A percentile compares a stretch with the other conserved stretches of the same genome.
phyloP scores from a whole-genome alignment of 495 filamentous ascomycete species.

The Melanomma pulvis-pyrius region DNA sequence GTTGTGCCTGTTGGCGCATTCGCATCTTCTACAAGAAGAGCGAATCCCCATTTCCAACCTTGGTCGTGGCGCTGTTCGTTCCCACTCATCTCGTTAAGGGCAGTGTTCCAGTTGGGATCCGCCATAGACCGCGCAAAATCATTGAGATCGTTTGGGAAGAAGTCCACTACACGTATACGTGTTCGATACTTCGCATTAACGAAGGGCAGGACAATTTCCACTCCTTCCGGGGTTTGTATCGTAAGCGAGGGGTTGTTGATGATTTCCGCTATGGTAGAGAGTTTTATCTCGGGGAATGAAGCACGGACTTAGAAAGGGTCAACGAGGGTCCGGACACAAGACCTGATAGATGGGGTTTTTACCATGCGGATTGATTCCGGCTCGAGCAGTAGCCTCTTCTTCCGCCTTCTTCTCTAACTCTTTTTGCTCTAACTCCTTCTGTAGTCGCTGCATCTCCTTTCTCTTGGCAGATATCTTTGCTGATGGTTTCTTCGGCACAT shows the following conservation, averaged over 20 bases:
- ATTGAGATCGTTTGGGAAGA: slow-evolving; percentile 68
- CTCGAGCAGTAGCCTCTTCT: slow-evolving; percentile 25
- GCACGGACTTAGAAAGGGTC: slow-evolving; percentile 35
- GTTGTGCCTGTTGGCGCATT: slow-evolving; percentile 8
- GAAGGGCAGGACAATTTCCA: slow-evolving; percentile 63
- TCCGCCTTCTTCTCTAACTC: slow-evolving; percentile 30
- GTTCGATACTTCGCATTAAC: slow-evolving; percentile 71
- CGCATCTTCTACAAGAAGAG: slow-evolving; percentile 41
- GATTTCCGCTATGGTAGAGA: slow-evolving; percentile 55
- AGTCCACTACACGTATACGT: slow-evolving; percentile 77
- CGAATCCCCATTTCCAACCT: slow-evolving; percentile 44
- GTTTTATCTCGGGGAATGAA: slow-evolving; percentile 44
- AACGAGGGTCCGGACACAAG: slow-evolving; percentile 4
- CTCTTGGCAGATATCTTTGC: slow-evolving; percentile 38
- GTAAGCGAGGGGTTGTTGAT: slow-evolving; percentile 50
- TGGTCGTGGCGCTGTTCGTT: background rate
- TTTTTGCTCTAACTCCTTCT: slow-evolving; percentile 48
- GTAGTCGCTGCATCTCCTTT: slow-evolving; percentile 48
- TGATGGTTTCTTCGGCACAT: slow-evolving; percentile 34
- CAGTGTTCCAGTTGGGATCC: slow-evolving; percentile 20
- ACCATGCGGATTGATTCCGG: slow-evolving; percentile 41
- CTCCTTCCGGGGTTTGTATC: slow-evolving; percentile 45
- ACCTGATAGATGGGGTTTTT: slow-evolving; percentile 26
- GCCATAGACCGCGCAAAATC: slow-evolving; percentile 63
- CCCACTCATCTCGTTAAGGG: background rate